These are phyloP conservation scores for Colletotrichum sp. DNA, from an alignment of 2,329 filamentous ascomycete species.

Conservation along the genomic window DNA sequence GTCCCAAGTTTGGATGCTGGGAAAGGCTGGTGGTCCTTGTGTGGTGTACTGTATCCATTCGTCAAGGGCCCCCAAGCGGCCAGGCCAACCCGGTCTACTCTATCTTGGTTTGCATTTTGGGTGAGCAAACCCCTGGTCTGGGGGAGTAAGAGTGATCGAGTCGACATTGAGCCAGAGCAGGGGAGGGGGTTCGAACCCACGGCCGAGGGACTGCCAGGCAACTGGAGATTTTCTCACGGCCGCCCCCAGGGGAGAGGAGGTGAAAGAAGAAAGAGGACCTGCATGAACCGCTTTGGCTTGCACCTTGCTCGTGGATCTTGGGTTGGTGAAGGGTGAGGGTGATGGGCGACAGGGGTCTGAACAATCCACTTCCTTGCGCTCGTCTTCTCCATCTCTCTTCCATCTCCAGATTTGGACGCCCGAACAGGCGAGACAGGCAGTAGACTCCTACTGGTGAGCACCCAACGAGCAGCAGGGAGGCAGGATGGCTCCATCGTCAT, in stretches of 20 bases:
- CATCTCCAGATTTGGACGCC: constrained; percentile 2
- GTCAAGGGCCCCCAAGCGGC: not conserved
- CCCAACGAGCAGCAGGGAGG: constrained; percentile 16
- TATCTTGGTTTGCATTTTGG: constrained; percentile 11
- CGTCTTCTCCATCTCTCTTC: not conserved
- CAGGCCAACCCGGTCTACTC: constrained; percentile 5
- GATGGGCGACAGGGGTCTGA: constrained; percentile 5
- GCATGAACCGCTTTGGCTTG: constrained; percentile 22
- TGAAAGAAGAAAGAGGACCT: constrained; percentile 23
- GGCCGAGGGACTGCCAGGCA: constrained; percentile 16
- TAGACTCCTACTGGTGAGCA: constrained; percentile 8
- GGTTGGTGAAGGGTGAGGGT: constrained; percentile 14
- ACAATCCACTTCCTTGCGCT: not conserved
- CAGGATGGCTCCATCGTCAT: not conserved
- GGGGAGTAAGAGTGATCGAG: not conserved
- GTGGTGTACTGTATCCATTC: not conserved
- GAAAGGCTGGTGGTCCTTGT: not conserved
- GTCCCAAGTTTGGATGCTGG: not conserved
- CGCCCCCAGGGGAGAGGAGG: not conserved
- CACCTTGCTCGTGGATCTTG: constrained; percentile 1
- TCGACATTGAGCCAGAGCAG: not conserved
- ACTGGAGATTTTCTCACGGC: constrained; percentile 1
- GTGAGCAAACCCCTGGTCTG: not conserved
- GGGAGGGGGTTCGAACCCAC: constrained; percentile 5
- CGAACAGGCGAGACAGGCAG: constrained; percentile 10